phyloP scores from a whole-genome alignment of 1,284 basidiomycete species.

The Mycena citricolor region DNA sequence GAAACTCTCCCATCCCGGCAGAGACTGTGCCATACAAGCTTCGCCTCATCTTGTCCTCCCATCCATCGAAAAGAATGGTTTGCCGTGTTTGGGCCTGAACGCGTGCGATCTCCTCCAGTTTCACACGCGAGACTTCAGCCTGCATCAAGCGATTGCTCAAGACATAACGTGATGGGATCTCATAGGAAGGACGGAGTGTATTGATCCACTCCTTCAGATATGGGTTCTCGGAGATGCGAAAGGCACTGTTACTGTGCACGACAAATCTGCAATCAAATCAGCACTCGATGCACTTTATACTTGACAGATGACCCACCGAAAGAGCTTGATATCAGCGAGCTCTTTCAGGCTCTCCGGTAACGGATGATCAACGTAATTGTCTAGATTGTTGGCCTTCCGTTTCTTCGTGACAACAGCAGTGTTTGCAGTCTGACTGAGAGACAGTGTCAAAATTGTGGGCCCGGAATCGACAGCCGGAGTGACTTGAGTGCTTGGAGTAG shows the following conservation, averaged over 20 bases:
- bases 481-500: too few species aligned
- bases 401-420: too few species aligned
- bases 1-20: slow-evolving; percentile 4
- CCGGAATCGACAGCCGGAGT: too few species aligned
- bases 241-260: slow-evolving; percentile 3
- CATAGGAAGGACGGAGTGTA: slow-evolving; percentile 7
- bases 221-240: background rate
- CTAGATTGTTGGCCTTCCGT: too few species aligned
- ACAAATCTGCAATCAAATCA: background rate
- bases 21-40: slow-evolving; percentile 13
- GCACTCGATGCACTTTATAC: background rate
- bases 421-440: too few species aligned
- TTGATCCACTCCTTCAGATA: slow-evolving; percentile 1
- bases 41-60: slow-evolving; percentile 13
- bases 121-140: background rate
- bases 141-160: background rate
- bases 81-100: background rate
- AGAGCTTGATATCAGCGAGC: slow-evolving; percentile 4
- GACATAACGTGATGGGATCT: background rate
- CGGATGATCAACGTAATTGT: slow-evolving; percentile 1
- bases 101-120: background rate
- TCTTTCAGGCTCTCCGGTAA: background rate
- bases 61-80: slow-evolving; percentile 14
- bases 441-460: too few species aligned
- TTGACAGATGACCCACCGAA: background rate